phyloP scores from a whole-genome alignment of 257 asterid genomes.

The Solanum pinnatisectum region DNA sequence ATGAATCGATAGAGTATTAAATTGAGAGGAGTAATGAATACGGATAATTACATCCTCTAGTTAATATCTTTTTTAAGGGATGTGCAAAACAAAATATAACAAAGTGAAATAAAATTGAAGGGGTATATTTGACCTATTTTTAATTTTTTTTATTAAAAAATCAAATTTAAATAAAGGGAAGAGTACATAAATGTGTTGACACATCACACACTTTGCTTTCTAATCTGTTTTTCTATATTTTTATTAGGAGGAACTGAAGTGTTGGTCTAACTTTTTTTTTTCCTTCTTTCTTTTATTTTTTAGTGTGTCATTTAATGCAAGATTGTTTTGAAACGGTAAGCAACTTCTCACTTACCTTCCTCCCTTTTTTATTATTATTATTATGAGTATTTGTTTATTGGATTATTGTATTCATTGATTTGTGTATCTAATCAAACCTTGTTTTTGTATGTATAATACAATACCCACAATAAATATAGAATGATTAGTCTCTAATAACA shows the following conservation, averaged over 20 bases:
- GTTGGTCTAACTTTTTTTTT: background rate
- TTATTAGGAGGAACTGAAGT: background rate
- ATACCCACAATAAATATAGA: background rate
- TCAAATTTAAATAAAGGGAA: background rate
- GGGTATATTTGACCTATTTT: background rate
- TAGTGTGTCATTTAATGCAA: constrained; percentile 18
- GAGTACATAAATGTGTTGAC: background rate
- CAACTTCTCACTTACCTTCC: constrained; percentile 25
- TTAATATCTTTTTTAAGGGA: background rate
- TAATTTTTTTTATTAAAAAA: too few relatives aligned
- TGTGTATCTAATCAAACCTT: background rate
- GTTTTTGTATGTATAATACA: background rate
- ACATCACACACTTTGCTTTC: constrained; percentile 9
- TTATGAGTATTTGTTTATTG: background rate
- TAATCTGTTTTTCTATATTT: background rate
- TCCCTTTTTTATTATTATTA: background rate
- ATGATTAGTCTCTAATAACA: background rate
- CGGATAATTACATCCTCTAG: background rate
- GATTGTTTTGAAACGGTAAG: constrained; percentile 53
- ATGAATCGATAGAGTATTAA: background rate
- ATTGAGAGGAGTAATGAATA: background rate
- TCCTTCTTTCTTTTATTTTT: constrained; percentile 1
- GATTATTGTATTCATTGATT: background rate
- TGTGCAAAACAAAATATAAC: background rate
- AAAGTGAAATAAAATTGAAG: too few relatives aligned